Evolutionary conservation across 495 filamentous ascomycete genomes (phyloP).

Genomic region (Chlorociboria aeruginascens): DNA sequence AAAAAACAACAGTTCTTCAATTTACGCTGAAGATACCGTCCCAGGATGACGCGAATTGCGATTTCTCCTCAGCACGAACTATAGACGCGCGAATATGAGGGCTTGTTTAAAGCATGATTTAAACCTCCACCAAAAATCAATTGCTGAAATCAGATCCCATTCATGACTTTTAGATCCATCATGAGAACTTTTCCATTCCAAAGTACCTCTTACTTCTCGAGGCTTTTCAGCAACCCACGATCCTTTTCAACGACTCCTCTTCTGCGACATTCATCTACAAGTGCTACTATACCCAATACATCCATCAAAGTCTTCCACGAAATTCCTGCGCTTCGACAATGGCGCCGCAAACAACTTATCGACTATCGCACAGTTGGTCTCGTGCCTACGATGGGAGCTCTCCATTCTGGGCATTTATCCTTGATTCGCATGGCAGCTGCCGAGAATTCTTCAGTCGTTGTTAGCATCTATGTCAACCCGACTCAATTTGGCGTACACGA

Average conservation of each 20-base stretch:
- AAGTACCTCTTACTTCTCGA: not conserved
- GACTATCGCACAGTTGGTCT: constrained; percentile 67
- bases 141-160: not conserved
- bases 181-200: not conserved
- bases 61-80: constrained; percentile 9
- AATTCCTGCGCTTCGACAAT: constrained; percentile 55
- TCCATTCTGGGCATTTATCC: constrained; percentile 83
- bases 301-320: constrained; percentile 64
- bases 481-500: constrained; percentile 91
- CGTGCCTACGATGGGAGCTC: constrained; percentile 93
- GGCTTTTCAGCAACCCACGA: constrained; percentile 1
- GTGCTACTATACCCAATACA: constrained; percentile 30
- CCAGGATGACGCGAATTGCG: constrained; percentile 17
- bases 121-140: no score
- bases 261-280: not conserved
- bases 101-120: not conserved
- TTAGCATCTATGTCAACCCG: constrained; percentile 90
- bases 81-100: constrained; percentile 1
- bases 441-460: constrained; percentile 75
- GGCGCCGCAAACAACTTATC: constrained; percentile 55
- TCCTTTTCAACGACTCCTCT: constrained; percentile 2
- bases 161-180: constrained; percentile 1
- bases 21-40: constrained; percentile 19
- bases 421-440: constrained; percentile 75
- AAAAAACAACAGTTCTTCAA: constrained; percentile 4